phyloP scores from a whole-genome alignment of 1,284 basidiomycete genomes.

The Cutaneotrichosporon curvatum region DNA sequence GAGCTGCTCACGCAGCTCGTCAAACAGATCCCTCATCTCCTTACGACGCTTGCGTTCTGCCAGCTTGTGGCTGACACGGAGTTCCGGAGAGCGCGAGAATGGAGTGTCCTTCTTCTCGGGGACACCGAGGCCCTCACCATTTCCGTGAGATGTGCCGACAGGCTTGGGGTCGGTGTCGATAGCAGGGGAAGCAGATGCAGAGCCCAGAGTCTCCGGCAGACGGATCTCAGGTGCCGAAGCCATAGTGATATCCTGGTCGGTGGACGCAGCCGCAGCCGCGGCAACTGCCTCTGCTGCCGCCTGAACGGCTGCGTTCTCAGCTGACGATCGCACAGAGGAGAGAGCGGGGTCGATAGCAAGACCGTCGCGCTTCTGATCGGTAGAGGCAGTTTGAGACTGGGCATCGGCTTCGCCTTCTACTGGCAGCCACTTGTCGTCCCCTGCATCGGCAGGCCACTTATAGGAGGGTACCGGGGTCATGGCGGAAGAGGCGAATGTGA shows the following conservation, averaged over 20 bases:
- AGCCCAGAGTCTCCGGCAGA: conserved; percentile 32
- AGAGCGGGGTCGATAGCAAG: conserved; percentile 28
- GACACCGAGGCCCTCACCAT: not conserved
- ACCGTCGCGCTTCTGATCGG: conserved; percentile 8
- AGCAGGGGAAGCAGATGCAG: conserved; percentile 23
- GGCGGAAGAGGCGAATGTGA: conserved; percentile 8
- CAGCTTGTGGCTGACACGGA: conserved; percentile 86
- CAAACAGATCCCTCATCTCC: conserved; percentile 96
- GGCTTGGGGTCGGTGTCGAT: conserved; percentile 4
- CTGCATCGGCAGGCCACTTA: conserved; percentile 8
- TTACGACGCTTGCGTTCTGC: conserved; percentile 83
- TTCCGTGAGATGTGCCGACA: not conserved
- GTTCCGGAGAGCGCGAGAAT: conserved; percentile 87
- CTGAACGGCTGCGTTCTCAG: conserved; percentile 2
- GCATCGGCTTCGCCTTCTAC: not conserved
- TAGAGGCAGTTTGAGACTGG: not conserved
- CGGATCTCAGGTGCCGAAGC: conserved; percentile 23
- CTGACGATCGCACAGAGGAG: conserved; percentile 28
- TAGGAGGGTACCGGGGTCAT: conserved; percentile 6
- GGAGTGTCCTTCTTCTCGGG: conserved; percentile 55
- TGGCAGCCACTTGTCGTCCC: not conserved
- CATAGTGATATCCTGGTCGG: conserved; percentile 1
- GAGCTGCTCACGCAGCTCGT: conserved; percentile 81
- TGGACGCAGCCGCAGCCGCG: not conserved
- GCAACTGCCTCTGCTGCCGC: not conserved